Conservation (phyloP, 305 asterid species). For the Withania somnifera region DNA sequence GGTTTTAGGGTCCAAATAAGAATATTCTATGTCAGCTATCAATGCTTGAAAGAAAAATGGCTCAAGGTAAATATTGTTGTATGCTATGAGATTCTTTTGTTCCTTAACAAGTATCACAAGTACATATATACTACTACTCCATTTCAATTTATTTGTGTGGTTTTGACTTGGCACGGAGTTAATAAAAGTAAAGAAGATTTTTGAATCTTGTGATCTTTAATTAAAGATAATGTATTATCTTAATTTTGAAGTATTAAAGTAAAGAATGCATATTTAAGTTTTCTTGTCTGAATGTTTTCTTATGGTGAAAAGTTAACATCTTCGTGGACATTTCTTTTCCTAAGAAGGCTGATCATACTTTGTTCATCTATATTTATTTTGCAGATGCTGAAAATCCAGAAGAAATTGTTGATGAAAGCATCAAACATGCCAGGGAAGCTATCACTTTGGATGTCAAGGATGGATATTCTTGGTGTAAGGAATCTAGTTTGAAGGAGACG, state of each 20-base stretch:
- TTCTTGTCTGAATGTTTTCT: not conserved
- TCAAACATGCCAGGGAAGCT: conserved; percentile 84
- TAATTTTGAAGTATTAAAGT: not conserved
- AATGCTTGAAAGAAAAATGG: conserved; percentile 88
- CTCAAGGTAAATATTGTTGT: conserved; percentile 54
- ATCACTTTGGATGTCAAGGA: conserved; percentile 77
- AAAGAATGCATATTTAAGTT: not conserved
- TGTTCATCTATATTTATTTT: conserved; percentile 19
- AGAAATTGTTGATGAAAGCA: conserved; percentile 72
- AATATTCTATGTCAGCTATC: conserved; percentile 82
- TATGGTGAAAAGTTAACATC: not conserved
- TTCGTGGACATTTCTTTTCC: conserved; percentile 11
- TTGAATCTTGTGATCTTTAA: too few relatives aligned
- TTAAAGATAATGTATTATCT: not conserved
- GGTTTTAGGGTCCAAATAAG: conserved; percentile 63
- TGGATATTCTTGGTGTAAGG: conserved; percentile 93
- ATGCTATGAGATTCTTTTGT: not conserved
- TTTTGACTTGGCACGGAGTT: too few relatives aligned
- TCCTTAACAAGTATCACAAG: not conserved
- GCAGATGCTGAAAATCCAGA: conserved; percentile 67
- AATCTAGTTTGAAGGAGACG: not conserved
- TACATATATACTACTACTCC: not conserved
- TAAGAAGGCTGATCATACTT: not conserved
- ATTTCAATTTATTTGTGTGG: too few relatives aligned
- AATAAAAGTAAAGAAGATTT: too few relatives aligned